Percentiles rank a stretch among this genome's conserved stretches.
phyloP scores from a whole-genome alignment of 108 stramenopile species.

The Asterionellopsis glacialis region DNA sequence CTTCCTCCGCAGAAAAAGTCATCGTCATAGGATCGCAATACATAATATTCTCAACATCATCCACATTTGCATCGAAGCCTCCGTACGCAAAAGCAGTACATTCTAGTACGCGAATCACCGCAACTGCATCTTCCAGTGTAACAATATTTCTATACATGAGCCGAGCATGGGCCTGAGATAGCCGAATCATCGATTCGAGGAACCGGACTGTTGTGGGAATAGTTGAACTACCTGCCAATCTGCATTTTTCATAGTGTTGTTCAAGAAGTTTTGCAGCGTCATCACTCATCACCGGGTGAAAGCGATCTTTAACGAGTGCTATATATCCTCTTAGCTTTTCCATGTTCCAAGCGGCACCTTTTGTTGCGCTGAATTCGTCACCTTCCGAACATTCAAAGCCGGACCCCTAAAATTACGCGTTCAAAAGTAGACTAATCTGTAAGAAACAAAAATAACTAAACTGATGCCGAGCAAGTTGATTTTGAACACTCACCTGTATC shows the following conservation, averaged over 20 bases:
- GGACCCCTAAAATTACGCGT: constrained; percentile 17
- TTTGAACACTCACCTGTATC: constrained; percentile 36
- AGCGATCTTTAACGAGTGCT: constrained; percentile 71
- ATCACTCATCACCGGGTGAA: constrained; percentile 68
- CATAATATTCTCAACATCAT: constrained; percentile 27
- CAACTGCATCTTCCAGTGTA: constrained; percentile 71
- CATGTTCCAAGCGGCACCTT: constrained; percentile 57
- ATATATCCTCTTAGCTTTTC: constrained; percentile 91
- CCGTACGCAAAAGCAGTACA: constrained; percentile 55
- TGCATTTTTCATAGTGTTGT: constrained; percentile 73
- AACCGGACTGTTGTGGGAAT: constrained; percentile 89
- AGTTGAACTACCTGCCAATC: constrained; percentile 39
- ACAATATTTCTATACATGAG: constrained; percentile 86
- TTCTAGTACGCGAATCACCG: constrained; percentile 84
- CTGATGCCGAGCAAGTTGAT: neutral
- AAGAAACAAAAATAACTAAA: neutral
- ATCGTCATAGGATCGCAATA: constrained; percentile 52
- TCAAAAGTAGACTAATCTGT: neutral
- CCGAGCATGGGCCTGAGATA: constrained; percentile 94
- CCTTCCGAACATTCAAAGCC: constrained; percentile 25
- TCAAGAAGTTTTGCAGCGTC: constrained; percentile 73
- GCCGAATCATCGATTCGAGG: constrained; percentile 89
- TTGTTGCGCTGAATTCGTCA: constrained; percentile 20
- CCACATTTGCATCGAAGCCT: constrained; percentile 36
- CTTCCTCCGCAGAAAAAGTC: constrained; percentile 13